Percentiles rank a stretch among this genome's conserved stretches.
Conservation (phyloP, 148 eudicot species). For the Drosera capensis region DNA sequence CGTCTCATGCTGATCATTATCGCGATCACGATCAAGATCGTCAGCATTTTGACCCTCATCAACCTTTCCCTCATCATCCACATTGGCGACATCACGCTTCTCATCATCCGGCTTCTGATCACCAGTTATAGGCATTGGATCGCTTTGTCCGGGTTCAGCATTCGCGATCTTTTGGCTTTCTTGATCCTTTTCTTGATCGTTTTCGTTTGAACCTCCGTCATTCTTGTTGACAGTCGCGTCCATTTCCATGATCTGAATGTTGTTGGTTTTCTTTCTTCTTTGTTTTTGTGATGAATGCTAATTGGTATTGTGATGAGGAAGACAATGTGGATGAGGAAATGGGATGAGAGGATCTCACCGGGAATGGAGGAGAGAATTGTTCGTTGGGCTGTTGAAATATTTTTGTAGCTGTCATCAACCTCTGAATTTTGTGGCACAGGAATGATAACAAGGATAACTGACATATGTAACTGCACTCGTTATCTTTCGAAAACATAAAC, state of each 20-base stretch:
- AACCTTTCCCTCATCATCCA: background rate
- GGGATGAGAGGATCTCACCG: conserved; percentile 9
- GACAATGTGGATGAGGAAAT: conserved; percentile 4
- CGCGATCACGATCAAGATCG: background rate
- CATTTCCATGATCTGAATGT: background rate
- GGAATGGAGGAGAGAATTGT: conserved; percentile 5
- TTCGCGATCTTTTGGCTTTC: background rate
- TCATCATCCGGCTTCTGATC: background rate
- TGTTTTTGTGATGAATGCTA: background rate
- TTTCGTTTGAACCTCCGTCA: background rate
- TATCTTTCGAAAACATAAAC: no score
- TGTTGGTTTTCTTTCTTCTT: background rate
- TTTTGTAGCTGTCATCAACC: no score
- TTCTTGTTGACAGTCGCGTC: background rate
- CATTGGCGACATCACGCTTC: background rate
- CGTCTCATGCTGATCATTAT: background rate
- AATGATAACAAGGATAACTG: no score
- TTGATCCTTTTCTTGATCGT: background rate
- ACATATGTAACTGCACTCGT: no score
- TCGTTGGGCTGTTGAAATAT: background rate
- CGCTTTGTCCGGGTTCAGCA: background rate
- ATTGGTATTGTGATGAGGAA: background rate
- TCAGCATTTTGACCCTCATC: no score
- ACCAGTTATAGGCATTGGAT: background rate
- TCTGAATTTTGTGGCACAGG: no score